These are phyloP conservation scores for Chlorella sorokiniana DNA, from an alignment of 139 green algal species.

Conservation along the genomic window DNA sequence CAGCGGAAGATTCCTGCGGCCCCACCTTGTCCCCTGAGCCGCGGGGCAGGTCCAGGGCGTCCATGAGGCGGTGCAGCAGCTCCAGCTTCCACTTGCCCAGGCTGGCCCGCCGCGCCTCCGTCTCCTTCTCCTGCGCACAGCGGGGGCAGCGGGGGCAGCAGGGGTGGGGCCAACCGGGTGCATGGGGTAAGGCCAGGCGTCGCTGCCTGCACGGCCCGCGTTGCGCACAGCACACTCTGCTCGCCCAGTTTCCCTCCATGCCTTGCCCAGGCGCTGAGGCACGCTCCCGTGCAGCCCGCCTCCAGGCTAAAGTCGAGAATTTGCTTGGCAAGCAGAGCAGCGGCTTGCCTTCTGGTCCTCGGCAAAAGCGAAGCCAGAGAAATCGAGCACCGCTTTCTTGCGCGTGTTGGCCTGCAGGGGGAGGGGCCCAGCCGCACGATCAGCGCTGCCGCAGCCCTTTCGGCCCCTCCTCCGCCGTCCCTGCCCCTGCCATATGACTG, in stretches of 20 bases:
- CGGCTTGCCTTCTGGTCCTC: conserved; percentile 46
- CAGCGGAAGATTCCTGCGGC: neutral
- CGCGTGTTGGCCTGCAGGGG: conserved; percentile 49
- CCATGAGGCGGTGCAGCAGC: conserved; percentile 59
- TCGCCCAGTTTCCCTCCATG: too few species aligned
- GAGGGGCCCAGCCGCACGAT: neutral
- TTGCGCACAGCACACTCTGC: neutral
- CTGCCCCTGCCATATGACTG: too few species aligned
- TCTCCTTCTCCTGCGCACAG: conserved; percentile 57
- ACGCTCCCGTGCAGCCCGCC: neutral
- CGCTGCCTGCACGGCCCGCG: neutral
- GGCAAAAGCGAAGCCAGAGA: conserved; percentile 64
- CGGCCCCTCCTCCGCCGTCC: too few species aligned
- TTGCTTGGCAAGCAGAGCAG: neutral
- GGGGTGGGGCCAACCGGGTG: too few species aligned
- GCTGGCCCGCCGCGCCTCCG: conserved; percentile 45
- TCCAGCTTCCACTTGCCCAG: conserved; percentile 61
- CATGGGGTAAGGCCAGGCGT: too few species aligned
- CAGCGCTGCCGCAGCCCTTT: too few species aligned
- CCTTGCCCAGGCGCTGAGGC: too few species aligned
- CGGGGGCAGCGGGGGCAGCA: neutral
- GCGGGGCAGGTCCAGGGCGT: conserved; percentile 67
- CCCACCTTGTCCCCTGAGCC: conserved; percentile 56
- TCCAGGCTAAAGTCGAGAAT: neutral
- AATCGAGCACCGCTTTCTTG: conserved; percentile 70